Base-by-base conservation (phyloP, 2,329 filamentous ascomycete species). In the Fusarium nematophilum region DNA sequence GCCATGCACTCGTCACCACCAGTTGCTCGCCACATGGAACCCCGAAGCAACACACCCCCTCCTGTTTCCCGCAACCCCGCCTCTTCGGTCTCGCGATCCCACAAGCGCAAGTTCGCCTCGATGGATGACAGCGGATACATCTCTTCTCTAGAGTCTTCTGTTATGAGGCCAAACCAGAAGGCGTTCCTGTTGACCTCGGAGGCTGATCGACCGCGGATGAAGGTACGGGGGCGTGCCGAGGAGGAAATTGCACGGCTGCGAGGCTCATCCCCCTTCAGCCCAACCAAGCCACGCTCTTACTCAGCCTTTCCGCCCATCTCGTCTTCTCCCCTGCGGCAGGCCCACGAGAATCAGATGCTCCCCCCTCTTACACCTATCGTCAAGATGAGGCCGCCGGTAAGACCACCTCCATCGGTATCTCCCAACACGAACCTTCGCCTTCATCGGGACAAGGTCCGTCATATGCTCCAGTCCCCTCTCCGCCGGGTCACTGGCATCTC, bases 111-210 rank as follows among this genome's bases (percentile, higher is more conserved):
- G 74, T 86, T 90, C 68, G 85, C 86, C 25, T 89, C 90, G 10
- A 89, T 96, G 80, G 92, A 86, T 70, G 95, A 99, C 75, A 98
- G 94, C 72, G 95, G 95, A 33, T 99, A 98, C 76, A 97, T 96
- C 73, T 98, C 95, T 2, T 97, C 93, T 0, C 83, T 98, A 14
- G 93, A 97, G 67, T 98, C 95, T 3, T 98, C 95, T 0, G 92
- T 85, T 11, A 85, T 92, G 73, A 86, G 94, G 55, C 88, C 90
- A 40, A 87, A 88, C 61, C 84, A 86, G 62, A 81, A 85, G 57
- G 79, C 79, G 13, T 81, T 86, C 52, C 81, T 91, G 14, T 82
- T 92, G 36, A 92, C 89, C 4, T 94, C 92, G 0, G 93, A 96
- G 69, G 85, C 88, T 46, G 90, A 93, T 66, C 88, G 89, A n/a